phyloP scores from a whole-genome alignment of 2,329 filamentous ascomycete genomes.

The Hypoxylon sp. region DNA sequence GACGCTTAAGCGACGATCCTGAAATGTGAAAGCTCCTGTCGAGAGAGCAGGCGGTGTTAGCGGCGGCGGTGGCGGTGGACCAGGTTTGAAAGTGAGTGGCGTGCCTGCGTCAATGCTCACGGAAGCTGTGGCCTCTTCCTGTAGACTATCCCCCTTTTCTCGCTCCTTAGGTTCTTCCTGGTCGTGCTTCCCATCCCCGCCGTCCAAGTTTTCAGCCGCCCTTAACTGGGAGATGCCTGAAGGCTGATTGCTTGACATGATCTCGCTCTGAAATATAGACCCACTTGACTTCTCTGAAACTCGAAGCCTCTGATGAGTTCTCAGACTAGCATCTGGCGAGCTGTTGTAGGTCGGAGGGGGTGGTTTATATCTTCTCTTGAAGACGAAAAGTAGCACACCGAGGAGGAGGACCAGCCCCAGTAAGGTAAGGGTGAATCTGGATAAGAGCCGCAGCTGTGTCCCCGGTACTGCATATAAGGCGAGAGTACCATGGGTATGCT shows the following conservation, averaged over 20 bases:
- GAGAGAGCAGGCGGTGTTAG: conserved; percentile 65
- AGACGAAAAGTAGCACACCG: conserved; percentile 42
- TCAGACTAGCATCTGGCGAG: conserved; percentile 29
- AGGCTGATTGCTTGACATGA: conserved; percentile 51
- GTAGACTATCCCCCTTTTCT: conserved; percentile 26
- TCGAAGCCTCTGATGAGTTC: conserved; percentile 37
- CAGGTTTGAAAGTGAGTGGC: conserved; percentile 55
- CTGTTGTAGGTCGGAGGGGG: conserved; percentile 25
- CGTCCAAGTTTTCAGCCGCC: conserved; percentile 23
- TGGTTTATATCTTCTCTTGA: conserved; percentile 47
- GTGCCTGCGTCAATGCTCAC: conserved; percentile 48
- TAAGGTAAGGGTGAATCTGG: conserved; percentile 40
- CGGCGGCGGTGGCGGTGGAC: conserved; percentile 63
- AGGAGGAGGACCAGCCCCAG: conserved; percentile 47
- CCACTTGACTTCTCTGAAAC: conserved; percentile 54
- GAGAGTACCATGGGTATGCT: conserved; percentile 51
- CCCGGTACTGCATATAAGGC: conserved; percentile 51
- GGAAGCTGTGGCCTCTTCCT: conserved; percentile 33
- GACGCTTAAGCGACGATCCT: conserved; percentile 57
- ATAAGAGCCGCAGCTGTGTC: conserved; percentile 49
- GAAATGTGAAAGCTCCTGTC: conserved; percentile 60
- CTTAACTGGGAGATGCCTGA: conserved; percentile 37
- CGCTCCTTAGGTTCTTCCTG: conserved; percentile 36
- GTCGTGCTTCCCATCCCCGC: conserved; percentile 23
- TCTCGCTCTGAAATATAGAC: conserved; percentile 47